A percentile compares a stretch with the other conserved stretches of the same genome.
Conservation (phyloP, 2,329 filamentous ascomycete genomes). For the Epichloe brachyelytri region DNA sequence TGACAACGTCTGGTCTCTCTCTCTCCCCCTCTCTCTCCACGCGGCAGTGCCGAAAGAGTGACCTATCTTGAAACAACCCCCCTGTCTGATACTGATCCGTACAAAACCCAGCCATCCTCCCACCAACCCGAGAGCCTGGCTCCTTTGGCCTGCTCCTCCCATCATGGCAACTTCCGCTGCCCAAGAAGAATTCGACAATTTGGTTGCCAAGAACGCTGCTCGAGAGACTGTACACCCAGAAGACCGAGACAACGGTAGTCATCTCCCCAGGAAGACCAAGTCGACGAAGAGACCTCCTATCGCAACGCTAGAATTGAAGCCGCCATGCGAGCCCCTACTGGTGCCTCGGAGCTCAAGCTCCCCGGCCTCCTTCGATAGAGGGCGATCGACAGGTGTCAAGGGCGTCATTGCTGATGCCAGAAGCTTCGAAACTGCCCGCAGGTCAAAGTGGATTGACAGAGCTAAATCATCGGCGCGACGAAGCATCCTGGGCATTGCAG, state of each 20-base stretch:
- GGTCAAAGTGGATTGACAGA: slow-evolving; percentile 39
- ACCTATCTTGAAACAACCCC: neutral
- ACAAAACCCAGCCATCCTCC: neutral
- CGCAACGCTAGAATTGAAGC: slow-evolving; percentile 45
- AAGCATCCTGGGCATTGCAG: slow-evolving; percentile 39
- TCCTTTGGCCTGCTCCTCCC: slow-evolving; percentile 10
- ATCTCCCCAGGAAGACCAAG: slow-evolving; percentile 37
- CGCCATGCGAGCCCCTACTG: slow-evolving; percentile 51
- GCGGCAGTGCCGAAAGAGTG: neutral
- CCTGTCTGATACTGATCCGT: neutral
- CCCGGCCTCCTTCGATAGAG: slow-evolving; percentile 51
- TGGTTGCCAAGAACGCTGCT: slow-evolving; percentile 43
- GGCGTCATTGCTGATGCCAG: slow-evolving; percentile 77
- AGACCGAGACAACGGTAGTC: slow-evolving; percentile 36
- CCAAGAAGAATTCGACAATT: slow-evolving; percentile 53
- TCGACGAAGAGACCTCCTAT: slow-evolving; percentile 42
- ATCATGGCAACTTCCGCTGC: slow-evolving; percentile 48
- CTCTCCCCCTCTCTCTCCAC: slow-evolving; percentile 2
- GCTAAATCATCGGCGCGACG: slow-evolving; percentile 38
- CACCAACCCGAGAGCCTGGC: neutral
- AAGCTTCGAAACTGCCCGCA: slow-evolving; percentile 57
- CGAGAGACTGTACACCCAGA: slow-evolving; percentile 41
- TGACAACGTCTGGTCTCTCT: slow-evolving; percentile 7
- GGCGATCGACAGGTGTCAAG: slow-evolving; percentile 68
- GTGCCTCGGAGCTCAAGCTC: slow-evolving; percentile 41